Conservation (phyloP, 140 eudicot genomes). For the Oenanthe javanica region DNA sequence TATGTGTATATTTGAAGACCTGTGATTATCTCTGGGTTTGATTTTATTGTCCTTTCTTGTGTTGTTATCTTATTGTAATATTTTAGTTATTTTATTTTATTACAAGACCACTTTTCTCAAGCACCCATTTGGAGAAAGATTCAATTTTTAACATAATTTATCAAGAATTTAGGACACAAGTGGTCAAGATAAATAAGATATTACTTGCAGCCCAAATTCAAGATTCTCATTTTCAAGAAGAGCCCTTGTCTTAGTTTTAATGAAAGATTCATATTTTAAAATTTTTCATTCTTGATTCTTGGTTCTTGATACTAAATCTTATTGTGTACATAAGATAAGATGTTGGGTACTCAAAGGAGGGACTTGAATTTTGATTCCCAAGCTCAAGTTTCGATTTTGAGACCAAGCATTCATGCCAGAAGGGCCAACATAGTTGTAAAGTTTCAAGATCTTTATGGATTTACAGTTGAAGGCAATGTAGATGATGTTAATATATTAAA, state of each 20-base stretch:
- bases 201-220: neutral
- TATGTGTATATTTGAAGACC: neutral
- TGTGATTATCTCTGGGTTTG: constrained; percentile 1
- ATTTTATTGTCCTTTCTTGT: neutral
- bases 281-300: neutral
- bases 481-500: constrained; percentile 94
- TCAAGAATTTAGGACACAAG: neutral
- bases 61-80: neutral
- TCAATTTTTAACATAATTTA: neutral
- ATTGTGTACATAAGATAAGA: neutral
- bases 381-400: constrained; percentile 55
- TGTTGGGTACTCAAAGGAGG: constrained; percentile 60
- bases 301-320: neutral
- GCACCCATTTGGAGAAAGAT: constrained; percentile 18
- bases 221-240: neutral
- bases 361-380: constrained; percentile 52
- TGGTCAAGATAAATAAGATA: neutral
- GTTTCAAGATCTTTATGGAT: constrained; percentile 94
- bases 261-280: neutral
- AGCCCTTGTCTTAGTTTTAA: neutral
- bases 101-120: neutral
- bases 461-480: constrained; percentile 96
- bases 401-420: constrained; percentile 92
- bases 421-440: constrained; percentile 89
- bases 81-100: neutral